Percentiles rank a stretch among this genome's conserved stretches.
phyloP scores from a whole-genome alignment of 1,284 basidiomycete genomes.

The Fomitiporia mediterranea region DNA sequence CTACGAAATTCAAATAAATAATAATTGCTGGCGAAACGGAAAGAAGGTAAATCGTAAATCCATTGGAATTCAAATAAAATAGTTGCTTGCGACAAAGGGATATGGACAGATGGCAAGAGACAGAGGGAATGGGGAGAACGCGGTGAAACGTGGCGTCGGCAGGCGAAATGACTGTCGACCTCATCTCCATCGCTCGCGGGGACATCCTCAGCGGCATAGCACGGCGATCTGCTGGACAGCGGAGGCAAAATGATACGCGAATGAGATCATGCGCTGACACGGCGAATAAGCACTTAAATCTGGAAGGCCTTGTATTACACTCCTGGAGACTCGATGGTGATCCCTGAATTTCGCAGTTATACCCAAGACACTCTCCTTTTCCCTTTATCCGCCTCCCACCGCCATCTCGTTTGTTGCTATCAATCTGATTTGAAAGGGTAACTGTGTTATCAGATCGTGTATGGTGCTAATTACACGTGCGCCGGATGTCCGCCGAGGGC shows the following conservation, averaged over 20 bases:
- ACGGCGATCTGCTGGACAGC: neutral
- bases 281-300: constrained; percentile 5
- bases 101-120: neutral
- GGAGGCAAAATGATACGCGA: constrained; percentile 5
- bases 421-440: neutral
- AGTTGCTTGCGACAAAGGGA: neutral
- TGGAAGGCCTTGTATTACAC: constrained; percentile 4
- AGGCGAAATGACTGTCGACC: neutral
- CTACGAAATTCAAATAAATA: neutral
- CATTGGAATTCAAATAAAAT: constrained; percentile 4
- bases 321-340: neutral
- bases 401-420: neutral
- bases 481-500: constrained; percentile 4
- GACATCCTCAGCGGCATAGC: neutral
- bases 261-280: constrained; percentile 8
- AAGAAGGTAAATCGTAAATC: constrained; percentile 21
- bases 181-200: constrained; percentile 1
- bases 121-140: neutral
- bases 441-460: neutral
- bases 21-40: neutral
- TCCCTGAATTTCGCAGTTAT: neutral
- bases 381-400: neutral
- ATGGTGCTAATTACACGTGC: neutral
- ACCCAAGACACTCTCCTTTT: too few species aligned
- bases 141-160: neutral